Percentiles rank a stretch among this genome's conserved stretches.
Conservation (phyloP, 192 early-diverging fungal species). For the Coemansia sp. region DNA sequence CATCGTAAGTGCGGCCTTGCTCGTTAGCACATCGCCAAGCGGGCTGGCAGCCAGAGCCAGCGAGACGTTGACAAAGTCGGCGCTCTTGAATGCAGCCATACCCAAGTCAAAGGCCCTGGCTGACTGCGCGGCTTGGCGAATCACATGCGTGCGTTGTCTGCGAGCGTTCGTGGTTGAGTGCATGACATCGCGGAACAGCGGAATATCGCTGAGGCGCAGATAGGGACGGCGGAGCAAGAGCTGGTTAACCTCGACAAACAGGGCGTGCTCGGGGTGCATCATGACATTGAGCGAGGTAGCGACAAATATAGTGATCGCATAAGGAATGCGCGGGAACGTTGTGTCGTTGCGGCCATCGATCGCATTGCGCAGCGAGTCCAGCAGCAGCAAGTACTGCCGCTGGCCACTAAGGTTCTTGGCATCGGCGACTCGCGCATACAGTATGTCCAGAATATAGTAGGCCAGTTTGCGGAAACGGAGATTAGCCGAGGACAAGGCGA, state of each 20-base stretch:
- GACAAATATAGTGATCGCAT: constrained; percentile 27
- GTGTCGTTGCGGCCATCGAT: constrained; percentile 8
- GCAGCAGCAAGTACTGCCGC: constrained; percentile 23
- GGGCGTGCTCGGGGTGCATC: constrained; percentile 39
- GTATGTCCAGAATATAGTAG: constrained; percentile 29
- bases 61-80: constrained; percentile 16
- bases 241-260: constrained; percentile 28
- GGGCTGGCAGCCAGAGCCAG: constrained; percentile 27
- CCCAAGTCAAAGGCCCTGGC: constrained; percentile 23
- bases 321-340: constrained; percentile 30
- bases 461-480: constrained; percentile 29
- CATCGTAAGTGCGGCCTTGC: constrained; percentile 20
- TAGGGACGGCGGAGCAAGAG: constrained; percentile 27
- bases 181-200: constrained; percentile 22
- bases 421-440: constrained; percentile 10
- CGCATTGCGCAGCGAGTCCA: constrained; percentile 44
- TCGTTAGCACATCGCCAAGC: constrained; percentile 35
- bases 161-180: constrained; percentile 1
- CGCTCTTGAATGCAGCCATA: constrained; percentile 9
- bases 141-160: constrained; percentile 19
- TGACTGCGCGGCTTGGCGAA: constrained; percentile 33
- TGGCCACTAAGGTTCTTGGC: constrained; percentile 14
- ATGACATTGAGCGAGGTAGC: constrained; percentile 27
- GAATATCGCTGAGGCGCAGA: constrained; percentile 21
- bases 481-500: constrained; percentile 33